Base-by-base conservation (phyloP, 2,329 filamentous ascomycete species). In the Verruconis gallopava region DNA sequence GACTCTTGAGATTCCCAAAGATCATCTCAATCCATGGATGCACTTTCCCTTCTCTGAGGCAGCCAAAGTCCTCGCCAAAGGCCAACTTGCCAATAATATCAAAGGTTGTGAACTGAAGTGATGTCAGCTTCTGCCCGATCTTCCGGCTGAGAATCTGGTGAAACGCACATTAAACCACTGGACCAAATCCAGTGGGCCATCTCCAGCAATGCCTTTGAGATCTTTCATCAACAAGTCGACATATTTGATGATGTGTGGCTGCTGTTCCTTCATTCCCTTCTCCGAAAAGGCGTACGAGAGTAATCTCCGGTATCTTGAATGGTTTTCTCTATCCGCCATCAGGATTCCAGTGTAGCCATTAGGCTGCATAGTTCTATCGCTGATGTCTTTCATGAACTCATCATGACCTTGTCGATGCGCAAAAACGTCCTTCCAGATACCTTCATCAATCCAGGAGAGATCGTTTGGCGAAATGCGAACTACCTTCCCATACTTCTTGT, bases 401-500 rank as follows among this genome's bases (percentile, higher is more conserved):
- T 28, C 17, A 21, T n/a, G 38, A 19, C 38, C 25, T 21, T 37
- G 40, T 3, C 25, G 30, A 12, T 38, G 25, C 47, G 57, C 57
- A 44, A 61, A 62, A 30, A 68, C 65, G 25, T 68, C 63, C 49
- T 60, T 58, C 58, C 65, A 71, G 2, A 55, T 56, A 2, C 54
- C 44, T 4, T 54, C 49, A 17, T 57, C 51, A 35, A 55, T 59
- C 48, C 66, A 71, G 2, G 64, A 62, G 2, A 72, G 57, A 48
- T 71, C 66, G 43, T 67, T 57, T 2, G 69, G 68, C 3, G 58
- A 59, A 33, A 69, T 53, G 5, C 69, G 63, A 5, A 72, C 66
- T 1, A 71, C 59, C 1, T 57, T 55, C 3, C 68, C 68, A 46
- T 67, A 66, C 32, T 53, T 46, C 4, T 44, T 9, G 39, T 44